Conservation (phyloP, 495 filamentous ascomycete species). For the Chaetomidium leptoderma region DNA sequence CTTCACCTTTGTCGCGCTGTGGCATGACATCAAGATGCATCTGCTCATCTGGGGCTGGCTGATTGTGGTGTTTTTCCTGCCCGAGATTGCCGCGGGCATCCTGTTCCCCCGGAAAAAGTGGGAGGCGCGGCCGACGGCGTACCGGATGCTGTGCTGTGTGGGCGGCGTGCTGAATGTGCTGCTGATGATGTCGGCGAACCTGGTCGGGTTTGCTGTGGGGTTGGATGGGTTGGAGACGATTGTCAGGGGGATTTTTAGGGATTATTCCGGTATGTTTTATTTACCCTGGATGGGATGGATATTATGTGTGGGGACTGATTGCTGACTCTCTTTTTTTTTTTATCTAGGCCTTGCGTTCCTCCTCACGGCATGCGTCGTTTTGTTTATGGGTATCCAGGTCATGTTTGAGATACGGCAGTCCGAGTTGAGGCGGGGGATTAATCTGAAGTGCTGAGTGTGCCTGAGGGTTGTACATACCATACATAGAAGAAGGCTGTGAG, state of each 20-base stretch:
- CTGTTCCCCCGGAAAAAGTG: constrained; percentile 70
- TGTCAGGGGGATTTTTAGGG: constrained; percentile 65
- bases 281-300: not conserved
- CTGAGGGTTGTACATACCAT: not conserved
- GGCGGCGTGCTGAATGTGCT: constrained; percentile 82
- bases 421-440: constrained; percentile 76
- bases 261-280: constrained; percentile 56
- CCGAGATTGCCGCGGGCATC: constrained; percentile 67
- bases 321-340: constrained; percentile 11
- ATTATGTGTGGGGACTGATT: not conserved
- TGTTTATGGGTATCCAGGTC: constrained; percentile 85
- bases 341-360: constrained; percentile 65
- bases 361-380: constrained; percentile 56
- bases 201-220: constrained; percentile 92
- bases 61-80: constrained; percentile 85
- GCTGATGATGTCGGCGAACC: constrained; percentile 93
- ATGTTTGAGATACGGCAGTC: constrained; percentile 94
- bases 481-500: no score
- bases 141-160: constrained; percentile 76
- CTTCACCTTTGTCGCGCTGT: constrained; percentile 96
- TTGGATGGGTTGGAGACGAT: constrained; percentile 80
- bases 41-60: constrained; percentile 97
- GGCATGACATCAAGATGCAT: constrained; percentile 95
- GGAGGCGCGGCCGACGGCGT: constrained; percentile 60
- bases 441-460: constrained; percentile 71